These are phyloP conservation scores for Xerocomus brunneocitrinus DNA, from an alignment of 768 basidiomycete genomes.

Conservation along the genomic window DNA sequence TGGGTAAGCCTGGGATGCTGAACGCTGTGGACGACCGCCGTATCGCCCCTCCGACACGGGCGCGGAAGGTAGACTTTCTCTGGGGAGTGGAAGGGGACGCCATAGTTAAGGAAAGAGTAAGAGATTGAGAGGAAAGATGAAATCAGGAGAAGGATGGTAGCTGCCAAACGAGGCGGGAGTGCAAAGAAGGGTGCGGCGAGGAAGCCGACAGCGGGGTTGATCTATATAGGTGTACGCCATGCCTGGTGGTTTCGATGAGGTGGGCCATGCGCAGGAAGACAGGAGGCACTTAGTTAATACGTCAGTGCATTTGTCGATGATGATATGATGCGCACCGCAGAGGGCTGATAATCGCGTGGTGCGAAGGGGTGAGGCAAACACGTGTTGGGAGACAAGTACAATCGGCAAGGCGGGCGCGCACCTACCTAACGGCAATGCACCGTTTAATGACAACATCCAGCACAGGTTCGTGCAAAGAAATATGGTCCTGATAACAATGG, in stretches of 20 bases:
- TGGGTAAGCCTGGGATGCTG: slow-evolving; percentile 35
- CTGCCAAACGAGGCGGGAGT: slow-evolving; percentile 13
- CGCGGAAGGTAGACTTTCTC: slow-evolving; percentile 45
- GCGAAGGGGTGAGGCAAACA: slow-evolving; percentile 26
- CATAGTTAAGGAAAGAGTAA: slow-evolving; percentile 21
- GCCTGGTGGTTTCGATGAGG: slow-evolving; percentile 37
- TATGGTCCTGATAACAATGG: slow-evolving; percentile 1
- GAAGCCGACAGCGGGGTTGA: slow-evolving; percentile 18
- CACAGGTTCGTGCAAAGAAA: slow-evolving; percentile 15
- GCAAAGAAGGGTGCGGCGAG: slow-evolving; percentile 19
- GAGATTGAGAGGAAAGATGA: slow-evolving; percentile 1
- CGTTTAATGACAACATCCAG: slow-evolving; percentile 1
- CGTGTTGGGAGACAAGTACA: slow-evolving; percentile 20
- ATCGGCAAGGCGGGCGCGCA: slow-evolving; percentile 13
- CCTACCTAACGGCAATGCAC: slow-evolving; percentile 5
- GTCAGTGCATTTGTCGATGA: slow-evolving; percentile 16
- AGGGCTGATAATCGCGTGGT: slow-evolving; percentile 35
- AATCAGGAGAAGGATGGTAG: slow-evolving; percentile 9
- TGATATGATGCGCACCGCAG: slow-evolving; percentile 30
- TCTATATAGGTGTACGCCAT: slow-evolving; percentile 27
- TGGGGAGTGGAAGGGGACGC: slow-evolving; percentile 28
- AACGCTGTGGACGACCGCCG: slow-evolving; percentile 59
- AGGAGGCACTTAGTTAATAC: slow-evolving; percentile 18
- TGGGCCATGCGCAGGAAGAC: slow-evolving; percentile 27
- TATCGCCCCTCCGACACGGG: slow-evolving; percentile 56